Base-by-base conservation (phyloP, 257 asterid species). In the Scutellaria galericulata region DNA sequence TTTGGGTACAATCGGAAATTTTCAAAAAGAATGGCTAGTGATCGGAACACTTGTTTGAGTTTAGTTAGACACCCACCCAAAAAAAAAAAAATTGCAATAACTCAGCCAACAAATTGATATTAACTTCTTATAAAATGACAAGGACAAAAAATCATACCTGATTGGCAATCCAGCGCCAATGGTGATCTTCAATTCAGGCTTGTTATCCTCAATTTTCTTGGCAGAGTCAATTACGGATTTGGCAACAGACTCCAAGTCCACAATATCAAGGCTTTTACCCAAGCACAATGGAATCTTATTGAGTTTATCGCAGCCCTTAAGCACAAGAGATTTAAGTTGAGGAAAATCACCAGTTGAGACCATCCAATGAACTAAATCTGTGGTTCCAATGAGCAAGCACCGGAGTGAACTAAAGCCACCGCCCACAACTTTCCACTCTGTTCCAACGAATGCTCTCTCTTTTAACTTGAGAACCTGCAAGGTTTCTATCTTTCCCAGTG, bases 391-490 rank as follows among this genome's bases (percentile, higher is more conserved):
- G 42, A 48, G 72, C 75, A 83, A 51, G 73, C 71, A 54, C 12
- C 54, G 70, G 22, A 86, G 91, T 8, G 6, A 0, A 5, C 1
- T 5, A 56, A 83, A 80, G 31, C 9, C 74, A 2, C 4, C 64
- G 1, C 68, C 54, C 4, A 7, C 41, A 4, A 73, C 64, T 0
- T 66, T 12, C 89, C 89, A 86, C 1, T 1, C 0, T 0, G 12
- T 7, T 31, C 89, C 91, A 4, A 7, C 6, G n/a, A 84, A 84
- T 39, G 89, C 85, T 41, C 64, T 67, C 7, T 85, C 76, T 58
- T 85, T 83, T 70, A 85, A 27, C 57, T 78, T 85, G 24, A 86
- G 83, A 37, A 79, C 82, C 78, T 77, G 56, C 0, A 83, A 85
- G 1, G 39, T 45, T 1, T 3, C 54, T 13, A 86, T 64, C 15